A percentile compares a stretch with the other conserved stretches of the same genome.
phyloP scores from a whole-genome alignment of 192 early-diverging fungal genomes.

The Piromyces sp. region DNA sequence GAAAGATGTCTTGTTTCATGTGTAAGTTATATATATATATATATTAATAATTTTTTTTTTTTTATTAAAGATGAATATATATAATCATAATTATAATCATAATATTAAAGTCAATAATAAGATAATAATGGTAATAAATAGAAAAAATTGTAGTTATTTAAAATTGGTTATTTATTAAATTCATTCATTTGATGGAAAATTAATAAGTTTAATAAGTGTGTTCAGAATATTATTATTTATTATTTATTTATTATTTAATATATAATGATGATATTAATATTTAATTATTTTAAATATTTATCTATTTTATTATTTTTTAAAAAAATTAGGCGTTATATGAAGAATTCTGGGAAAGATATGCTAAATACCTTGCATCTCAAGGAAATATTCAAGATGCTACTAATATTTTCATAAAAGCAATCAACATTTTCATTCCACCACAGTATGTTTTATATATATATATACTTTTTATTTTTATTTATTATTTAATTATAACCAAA shows the following conservation, averaged over 20 bases:
- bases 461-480: not conserved
- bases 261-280: not conserved
- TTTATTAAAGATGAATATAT: no score
- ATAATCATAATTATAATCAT: no score
- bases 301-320: not conserved
- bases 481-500: no score
- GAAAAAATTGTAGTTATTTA: no score
- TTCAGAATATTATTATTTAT: no score
- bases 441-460: conserved; percentile 7
- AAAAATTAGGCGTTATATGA: conserved; percentile 49
- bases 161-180: no score
- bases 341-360: conserved; percentile 60
- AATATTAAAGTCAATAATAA: no score
- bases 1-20: conserved; percentile 60
- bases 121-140: no score
- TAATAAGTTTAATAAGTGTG: no score
- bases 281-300: not conserved
- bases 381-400: conserved; percentile 22
- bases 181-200: no score
- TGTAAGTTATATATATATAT: conserved; percentile 19
- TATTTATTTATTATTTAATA: no score
- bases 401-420: conserved; percentile 34
- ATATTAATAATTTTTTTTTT: no score
- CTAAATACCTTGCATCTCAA: conserved; percentile 25
- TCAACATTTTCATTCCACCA: conserved; percentile 27